Evolutionary conservation across 2,329 filamentous ascomycete genomes (phyloP).

Genomic region (Fusarium camptoceras): DNA sequence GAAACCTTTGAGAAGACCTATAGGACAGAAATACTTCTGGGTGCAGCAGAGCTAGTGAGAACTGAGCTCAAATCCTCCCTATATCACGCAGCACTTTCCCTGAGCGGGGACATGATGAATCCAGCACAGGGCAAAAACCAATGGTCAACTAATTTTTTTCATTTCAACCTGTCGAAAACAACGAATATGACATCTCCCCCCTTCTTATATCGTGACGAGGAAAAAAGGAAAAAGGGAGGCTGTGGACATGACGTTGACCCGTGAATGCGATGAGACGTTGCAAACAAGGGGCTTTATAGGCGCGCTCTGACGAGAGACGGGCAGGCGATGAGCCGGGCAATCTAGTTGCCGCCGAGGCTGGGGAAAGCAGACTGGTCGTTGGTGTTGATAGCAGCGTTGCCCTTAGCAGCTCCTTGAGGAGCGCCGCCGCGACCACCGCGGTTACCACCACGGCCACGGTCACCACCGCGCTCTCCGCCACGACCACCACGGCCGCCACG

Average conservation of each 20-base stretch:
- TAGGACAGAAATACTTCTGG: slow-evolving; percentile 46
- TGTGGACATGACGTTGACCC: slow-evolving; percentile 43
- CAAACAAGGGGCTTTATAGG: slow-evolving; percentile 31
- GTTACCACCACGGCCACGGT: slow-evolving; percentile 50
- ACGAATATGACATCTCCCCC: slow-evolving; percentile 43
- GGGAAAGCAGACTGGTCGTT: slow-evolving; percentile 70
- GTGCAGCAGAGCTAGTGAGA: slow-evolving; percentile 46
- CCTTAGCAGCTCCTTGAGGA: slow-evolving; percentile 49
- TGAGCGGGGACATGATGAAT: slow-evolving; percentile 20
- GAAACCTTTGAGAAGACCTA: slow-evolving; percentile 49
- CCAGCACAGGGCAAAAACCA: slow-evolving; percentile 44
- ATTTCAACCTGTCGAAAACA: slow-evolving; percentile 50
- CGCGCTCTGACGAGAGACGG: slow-evolving; percentile 29
- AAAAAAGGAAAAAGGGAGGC: slow-evolving; percentile 19
- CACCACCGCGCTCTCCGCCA: slow-evolving; percentile 58
- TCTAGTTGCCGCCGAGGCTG: slow-evolving; percentile 67
- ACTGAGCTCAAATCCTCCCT: slow-evolving; percentile 39
- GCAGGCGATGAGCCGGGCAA: slow-evolving; percentile 24
- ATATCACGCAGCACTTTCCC: slow-evolving; percentile 35
- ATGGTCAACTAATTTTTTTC: slow-evolving; percentile 49
- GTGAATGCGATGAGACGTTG: slow-evolving; percentile 31
- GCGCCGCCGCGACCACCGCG: slow-evolving; percentile 48
- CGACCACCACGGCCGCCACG: slow-evolving; percentile 57
- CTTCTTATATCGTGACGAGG: slow-evolving; percentile 27
- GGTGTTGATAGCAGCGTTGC: slow-evolving; percentile 61